Percentiles rank a stretch among this genome's conserved stretches.
phyloP scores from a whole-genome alignment of 768 basidiomycete genomes.

The Boletellus emodensis region DNA sequence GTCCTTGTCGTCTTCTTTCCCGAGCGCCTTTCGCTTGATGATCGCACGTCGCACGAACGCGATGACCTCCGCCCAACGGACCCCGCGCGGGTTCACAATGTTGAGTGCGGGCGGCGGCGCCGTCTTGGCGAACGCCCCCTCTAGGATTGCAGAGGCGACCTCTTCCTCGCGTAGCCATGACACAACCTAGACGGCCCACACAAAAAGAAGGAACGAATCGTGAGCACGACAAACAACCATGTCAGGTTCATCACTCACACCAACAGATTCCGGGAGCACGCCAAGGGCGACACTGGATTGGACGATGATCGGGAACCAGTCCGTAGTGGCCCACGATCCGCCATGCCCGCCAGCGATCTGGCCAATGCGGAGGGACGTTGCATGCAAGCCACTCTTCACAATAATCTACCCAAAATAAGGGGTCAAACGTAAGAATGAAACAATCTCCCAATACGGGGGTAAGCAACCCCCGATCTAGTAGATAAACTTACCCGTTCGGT shows the following conservation, averaged over 20 bases:
- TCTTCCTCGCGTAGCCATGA: conserved; percentile 44
- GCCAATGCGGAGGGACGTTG: conserved; percentile 41
- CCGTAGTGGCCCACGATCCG: conserved; percentile 42
- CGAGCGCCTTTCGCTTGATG: conserved; percentile 7
- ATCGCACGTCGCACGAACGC: conserved; percentile 16
- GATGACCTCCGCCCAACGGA: conserved; percentile 33
- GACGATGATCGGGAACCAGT: conserved; percentile 46
- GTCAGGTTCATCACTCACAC: conserved; percentile 26
- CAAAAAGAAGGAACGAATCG: no score
- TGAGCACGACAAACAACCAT: background rate
- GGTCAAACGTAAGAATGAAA: background rate
- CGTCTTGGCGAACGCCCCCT: conserved; percentile 21
- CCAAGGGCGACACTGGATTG: conserved; percentile 31
- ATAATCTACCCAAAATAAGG: conserved; percentile 30
- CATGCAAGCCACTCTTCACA: conserved; percentile 34
- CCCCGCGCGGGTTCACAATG: conserved; percentile 37
- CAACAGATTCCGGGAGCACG: conserved; percentile 26
- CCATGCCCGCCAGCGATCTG: conserved; percentile 40
- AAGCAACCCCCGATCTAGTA: background rate
- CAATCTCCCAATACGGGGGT: background rate
- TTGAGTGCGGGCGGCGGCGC: conserved; percentile 28
- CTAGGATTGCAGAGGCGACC: conserved; percentile 32
- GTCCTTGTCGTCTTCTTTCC: background rate
- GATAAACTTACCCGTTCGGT: conserved; percentile 32
- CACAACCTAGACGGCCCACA: conserved; percentile 23